phyloP scores from a whole-genome alignment of 2,329 filamentous ascomycete genomes.

The Fusarium sambucinum region DNA sequence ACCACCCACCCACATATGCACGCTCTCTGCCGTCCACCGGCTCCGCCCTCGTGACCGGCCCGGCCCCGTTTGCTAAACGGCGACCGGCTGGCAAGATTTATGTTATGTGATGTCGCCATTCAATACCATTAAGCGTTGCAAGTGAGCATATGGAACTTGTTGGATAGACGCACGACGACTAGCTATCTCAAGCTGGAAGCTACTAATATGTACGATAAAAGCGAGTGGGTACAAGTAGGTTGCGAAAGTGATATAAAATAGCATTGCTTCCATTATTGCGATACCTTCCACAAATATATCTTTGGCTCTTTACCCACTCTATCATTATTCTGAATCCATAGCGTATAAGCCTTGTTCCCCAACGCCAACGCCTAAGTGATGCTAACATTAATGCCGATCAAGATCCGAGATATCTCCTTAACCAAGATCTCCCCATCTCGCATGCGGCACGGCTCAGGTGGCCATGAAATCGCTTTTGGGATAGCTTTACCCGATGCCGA shows the following conservation, averaged over 20 bases:
- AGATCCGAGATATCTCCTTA: conserved; percentile 48
- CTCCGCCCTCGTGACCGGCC: conserved; percentile 43
- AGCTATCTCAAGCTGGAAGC: conserved; percentile 3
- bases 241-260: not conserved
- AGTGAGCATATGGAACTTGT: not conserved
- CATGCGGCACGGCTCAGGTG: conserved; percentile 23
- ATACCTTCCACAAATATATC: conserved; percentile 3
- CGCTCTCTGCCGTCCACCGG: conserved; percentile 25
- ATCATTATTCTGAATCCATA: conserved; percentile 2
- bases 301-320: not conserved
- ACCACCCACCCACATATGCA: conserved; percentile 22
- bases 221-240: not conserved
- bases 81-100: conserved; percentile 8
- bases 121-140: not conserved
- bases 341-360: not conserved
- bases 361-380: conserved; percentile 31
- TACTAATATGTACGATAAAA: conserved; percentile 9
- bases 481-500: conserved; percentile 2
- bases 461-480: conserved; percentile 3
- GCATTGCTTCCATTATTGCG: conserved; percentile 23
- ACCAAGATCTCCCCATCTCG: conserved; percentile 36
- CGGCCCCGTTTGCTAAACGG: conserved; percentile 32
- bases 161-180: not conserved
- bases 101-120: conserved; percentile 2
- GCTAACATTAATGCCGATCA: conserved; percentile 39